Base-by-base conservation (phyloP, 208 protist species). In the Strigomonas culicis region DNA sequence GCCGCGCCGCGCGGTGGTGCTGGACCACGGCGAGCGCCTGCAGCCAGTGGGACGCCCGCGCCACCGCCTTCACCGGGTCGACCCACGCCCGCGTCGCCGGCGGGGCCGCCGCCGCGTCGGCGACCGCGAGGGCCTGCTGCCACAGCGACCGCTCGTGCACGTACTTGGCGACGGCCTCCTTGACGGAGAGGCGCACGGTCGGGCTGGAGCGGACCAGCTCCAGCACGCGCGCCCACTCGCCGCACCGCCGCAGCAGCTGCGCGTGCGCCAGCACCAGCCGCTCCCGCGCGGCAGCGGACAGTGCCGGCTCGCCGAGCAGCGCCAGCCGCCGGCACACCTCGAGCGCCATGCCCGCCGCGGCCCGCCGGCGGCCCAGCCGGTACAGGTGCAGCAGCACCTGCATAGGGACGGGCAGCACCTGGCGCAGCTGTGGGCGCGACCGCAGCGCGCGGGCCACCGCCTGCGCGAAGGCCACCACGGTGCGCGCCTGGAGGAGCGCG, bases 381-480 rank as follows among this genome's bases (percentile, higher is more conserved):
- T 86, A 92, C 51, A 73, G 67, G 44, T 80, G 83, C 55, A 63
- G 46, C 36, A 92, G 63, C 10, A 83, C 80, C 8, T 43, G 24
- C 4, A 68, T 56, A 2, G 83, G 69, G 1, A 92, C 75, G 4
- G 85, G 88, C 13, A 95, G 63, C 10, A 92, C 68, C 17, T 83
- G 79, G 7, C 64, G 66, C 25, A 87, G 70, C 47, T 75, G 55
- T 17, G 88, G 85, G 17, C 74, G 72, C 51, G 72, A 67, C 2
- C 81, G 76, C 47, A 94, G 52, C 19, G 80, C 80, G 0, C 70
- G 67, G 0, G 75, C 52, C 22, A 95, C 67, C 7, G 75, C 43
- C 21, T 75, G 68, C 21, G 74, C 75, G 34, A 81, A 88, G 22
- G 77, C 70, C 2, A 95, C 81, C 19, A 82, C 66, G 28, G 75